A percentile compares a stretch with the other conserved stretches of the same genome.
These are phyloP conservation scores for Baorangia bicolor DNA, from an alignment of 768 basidiomycete species.

Conservation along the genomic window DNA sequence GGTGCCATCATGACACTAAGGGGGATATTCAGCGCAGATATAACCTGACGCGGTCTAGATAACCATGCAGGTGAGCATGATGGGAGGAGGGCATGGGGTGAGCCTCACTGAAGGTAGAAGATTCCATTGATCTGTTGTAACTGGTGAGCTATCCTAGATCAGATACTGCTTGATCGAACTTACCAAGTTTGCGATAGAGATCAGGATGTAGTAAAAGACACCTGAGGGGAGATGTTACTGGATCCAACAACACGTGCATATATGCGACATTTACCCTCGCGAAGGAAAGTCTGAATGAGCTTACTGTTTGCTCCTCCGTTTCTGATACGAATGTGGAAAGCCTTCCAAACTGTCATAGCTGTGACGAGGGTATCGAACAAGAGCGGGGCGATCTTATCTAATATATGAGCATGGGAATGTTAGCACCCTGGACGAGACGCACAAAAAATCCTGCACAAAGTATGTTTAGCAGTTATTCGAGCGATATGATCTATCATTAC, in stretches of 20 bases:
- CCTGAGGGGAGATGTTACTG: slow-evolving; percentile 33
- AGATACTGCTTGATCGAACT: slow-evolving; percentile 11
- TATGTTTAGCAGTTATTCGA: slow-evolving; percentile 4
- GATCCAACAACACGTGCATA: background rate
- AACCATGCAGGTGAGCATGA: slow-evolving; percentile 12
- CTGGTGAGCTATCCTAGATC: background rate
- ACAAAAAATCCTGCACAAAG: slow-evolving; percentile 53
- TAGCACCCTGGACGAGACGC: slow-evolving; percentile 26
- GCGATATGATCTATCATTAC: slow-evolving; percentile 37
- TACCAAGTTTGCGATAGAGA: slow-evolving; percentile 81
- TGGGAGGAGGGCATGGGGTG: background rate
- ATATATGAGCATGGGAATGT: slow-evolving; percentile 4
- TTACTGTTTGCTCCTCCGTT: slow-evolving; percentile 76
- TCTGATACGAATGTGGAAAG: slow-evolving; percentile 70
- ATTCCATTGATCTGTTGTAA: slow-evolving; percentile 65
- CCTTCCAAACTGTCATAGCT: slow-evolving; percentile 77
- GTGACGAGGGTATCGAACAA: slow-evolving; percentile 81
- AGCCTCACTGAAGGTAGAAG: slow-evolving; percentile 76
- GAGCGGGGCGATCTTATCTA: slow-evolving; percentile 70
- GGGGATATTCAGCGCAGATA: slow-evolving; percentile 82
- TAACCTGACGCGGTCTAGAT: slow-evolving; percentile 71
- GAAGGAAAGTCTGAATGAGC: slow-evolving; percentile 80
- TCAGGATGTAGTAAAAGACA: slow-evolving; percentile 81
- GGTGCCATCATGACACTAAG: slow-evolving; percentile 83
- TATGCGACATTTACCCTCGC: slow-evolving; percentile 54